These are phyloP conservation scores for Pichia heedii DNA, from an alignment of 805 yeast species.

Conservation along the genomic window DNA sequence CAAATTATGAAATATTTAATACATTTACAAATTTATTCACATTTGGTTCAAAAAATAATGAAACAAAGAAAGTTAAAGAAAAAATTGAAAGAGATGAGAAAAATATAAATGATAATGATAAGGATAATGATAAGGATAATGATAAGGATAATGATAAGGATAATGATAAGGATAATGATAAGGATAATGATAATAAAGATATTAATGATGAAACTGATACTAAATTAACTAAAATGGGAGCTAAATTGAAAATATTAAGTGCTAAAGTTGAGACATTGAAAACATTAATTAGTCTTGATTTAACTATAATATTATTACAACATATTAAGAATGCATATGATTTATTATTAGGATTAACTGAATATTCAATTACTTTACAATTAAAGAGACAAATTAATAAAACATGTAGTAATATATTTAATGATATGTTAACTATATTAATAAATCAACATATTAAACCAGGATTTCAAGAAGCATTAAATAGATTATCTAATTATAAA, in stretches of 20 bases:
- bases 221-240: constrained; percentile 58
- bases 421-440: constrained; percentile 50
- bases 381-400: constrained; percentile 26
- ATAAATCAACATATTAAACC: constrained; percentile 69
- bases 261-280: constrained; percentile 70
- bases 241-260: constrained; percentile 67
- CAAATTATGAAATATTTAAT: constrained; percentile 42
- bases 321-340: constrained; percentile 58
- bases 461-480: constrained; percentile 78
- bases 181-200: constrained; percentile 16
- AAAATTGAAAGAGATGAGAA: constrained; percentile 19
- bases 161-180: constrained; percentile 16
- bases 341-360: constrained; percentile 40
- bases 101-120: too few species aligned
- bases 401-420: constrained; percentile 53
- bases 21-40: constrained; percentile 59
- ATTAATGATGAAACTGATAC: constrained; percentile 19
- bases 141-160: not conserved
- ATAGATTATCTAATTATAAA: constrained; percentile 59
- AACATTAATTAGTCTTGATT: constrained; percentile 68
- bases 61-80: constrained; percentile 13
- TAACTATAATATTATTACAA: constrained; percentile 63
- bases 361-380: constrained; percentile 23
- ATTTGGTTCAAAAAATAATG: constrained; percentile 10
- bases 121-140: too few species aligned